Conservation (phyloP, 306 rosid genomes). For the Rubus parviflorus region DNA sequence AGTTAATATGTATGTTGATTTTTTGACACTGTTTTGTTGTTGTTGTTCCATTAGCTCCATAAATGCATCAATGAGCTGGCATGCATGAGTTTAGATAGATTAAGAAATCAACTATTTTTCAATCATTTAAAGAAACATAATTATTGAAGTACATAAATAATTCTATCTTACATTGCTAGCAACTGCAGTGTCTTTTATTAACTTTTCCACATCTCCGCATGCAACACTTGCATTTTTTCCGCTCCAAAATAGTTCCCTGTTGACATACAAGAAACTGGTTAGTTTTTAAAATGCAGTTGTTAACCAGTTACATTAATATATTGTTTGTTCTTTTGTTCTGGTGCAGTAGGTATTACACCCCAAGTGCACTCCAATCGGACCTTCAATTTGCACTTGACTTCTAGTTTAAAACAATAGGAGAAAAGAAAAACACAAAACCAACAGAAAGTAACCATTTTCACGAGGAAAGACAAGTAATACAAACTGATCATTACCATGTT, state of each 20-base stretch:
- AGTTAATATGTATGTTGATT: slow-evolving; percentile 4
- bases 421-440: neutral
- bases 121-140: neutral
- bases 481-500: too few species aligned
- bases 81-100: neutral
- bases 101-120: neutral
- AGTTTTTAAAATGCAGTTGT: neutral
- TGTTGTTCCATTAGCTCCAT: slow-evolving; percentile 1
- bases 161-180: neutral
- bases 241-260: neutral
- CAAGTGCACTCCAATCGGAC: neutral
- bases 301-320: neutral
- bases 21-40: neutral
- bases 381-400: neutral
- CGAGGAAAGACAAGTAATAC: neutral
- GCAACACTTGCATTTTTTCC: neutral
- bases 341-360: neutral
- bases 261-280: neutral
- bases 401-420: neutral
- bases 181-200: neutral
- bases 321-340: neutral
- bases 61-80: slow-evolving; percentile 5
- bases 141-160: neutral
- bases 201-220: neutral
- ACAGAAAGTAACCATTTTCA: neutral